Evolutionary conservation across 2,329 filamentous ascomycete genomes (phyloP), one percentile per base, ranked within the genome.

Genomic region (Botrytis pseudocinerea): DNA sequence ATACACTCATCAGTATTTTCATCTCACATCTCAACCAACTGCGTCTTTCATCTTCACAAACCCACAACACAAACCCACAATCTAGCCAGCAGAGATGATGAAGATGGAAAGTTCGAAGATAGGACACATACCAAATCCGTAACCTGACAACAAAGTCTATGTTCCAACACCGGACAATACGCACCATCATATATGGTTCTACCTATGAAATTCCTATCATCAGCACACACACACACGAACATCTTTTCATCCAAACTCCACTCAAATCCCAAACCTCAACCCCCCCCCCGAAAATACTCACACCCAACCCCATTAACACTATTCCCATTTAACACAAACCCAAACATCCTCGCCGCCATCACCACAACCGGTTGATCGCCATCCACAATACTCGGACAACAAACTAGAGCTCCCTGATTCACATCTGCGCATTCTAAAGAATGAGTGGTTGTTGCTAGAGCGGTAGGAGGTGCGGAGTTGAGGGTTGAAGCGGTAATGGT

Each of bases 71-170:
- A 14, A 62, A 14, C 22, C 14, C 16, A 5, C 61, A 20, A 44
- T 28, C 16, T 7, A 44, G 42, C 4, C 4, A 44, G 1, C 25
- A 28, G 8, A 14, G 1, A 28, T 28, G 14, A 32, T 32, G 32
- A 32, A 4, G 32, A 32, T 3, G 32, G 32, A 32, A 32, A 4
- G 32, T 2, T 32, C 4, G 2, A 32, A 32, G 32, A 32, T 32
- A 32, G 32, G 32, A 32, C 32, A 32, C 32, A n/a, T 66, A 66
- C 63, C 63, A 66, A 51, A 51, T 51, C 63, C 8, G 63, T 66
- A 51, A 66, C 63, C 2, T 51, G 63, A 66, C 63, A 66, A 51
- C 63, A 66, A 28, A 66, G 63, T 66, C 63, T 66, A 40, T 66
- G 20, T 20, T 66, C 42, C 12, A 18, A 6, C 14, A n/a, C 22